phyloP scores from a whole-genome alignment of 2,329 filamentous ascomycete species.

The Moelleriella libera region DNA sequence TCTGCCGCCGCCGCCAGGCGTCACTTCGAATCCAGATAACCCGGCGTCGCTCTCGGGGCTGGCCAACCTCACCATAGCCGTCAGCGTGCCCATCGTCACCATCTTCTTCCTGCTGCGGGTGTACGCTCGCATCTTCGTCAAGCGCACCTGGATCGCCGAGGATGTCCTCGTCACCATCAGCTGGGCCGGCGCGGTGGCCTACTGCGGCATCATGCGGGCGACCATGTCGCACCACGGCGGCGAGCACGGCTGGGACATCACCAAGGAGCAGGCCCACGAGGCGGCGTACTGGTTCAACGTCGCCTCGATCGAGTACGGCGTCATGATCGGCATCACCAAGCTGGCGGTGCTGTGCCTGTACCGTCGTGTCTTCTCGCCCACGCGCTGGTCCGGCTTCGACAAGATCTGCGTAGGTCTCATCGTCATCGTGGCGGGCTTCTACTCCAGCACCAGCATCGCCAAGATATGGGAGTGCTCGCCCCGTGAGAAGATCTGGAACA shows the following conservation, averaged over 20 bases:
- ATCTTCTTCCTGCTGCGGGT: conserved; percentile 3
- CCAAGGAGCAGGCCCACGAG: background rate
- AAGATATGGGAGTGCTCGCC: conserved; percentile 4
- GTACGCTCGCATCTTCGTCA: conserved; percentile 4
- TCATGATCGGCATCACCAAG: conserved; percentile 4
- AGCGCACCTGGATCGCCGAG: conserved; percentile 3
- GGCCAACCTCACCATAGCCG: conserved; percentile 3
- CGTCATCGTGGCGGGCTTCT: conserved; percentile 1
- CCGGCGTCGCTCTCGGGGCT: conserved; percentile 1
- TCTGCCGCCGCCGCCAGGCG: conserved; percentile 2
- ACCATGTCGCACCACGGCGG: conserved; percentile 4
- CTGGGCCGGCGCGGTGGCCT: conserved; percentile 3
- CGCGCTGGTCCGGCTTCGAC: conserved; percentile 2
- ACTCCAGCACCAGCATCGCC: conserved; percentile 2
- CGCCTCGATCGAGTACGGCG: conserved; percentile 3
- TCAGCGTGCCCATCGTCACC: conserved; percentile 3
- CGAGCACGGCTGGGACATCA: conserved; percentile 4
- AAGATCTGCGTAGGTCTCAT: background rate
- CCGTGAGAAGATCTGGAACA: conserved; percentile 4
- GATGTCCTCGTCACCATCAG: conserved; percentile 2
- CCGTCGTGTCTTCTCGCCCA: conserved; percentile 4
- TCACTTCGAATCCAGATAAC: conserved; percentile 2
- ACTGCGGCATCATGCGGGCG: conserved; percentile 5
- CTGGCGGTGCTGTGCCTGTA: conserved; percentile 3
- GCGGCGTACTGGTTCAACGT: conserved; percentile 5